These are phyloP conservation scores for Aspergillus flavus DNA, from an alignment of 2,329 filamentous ascomycete species.

Conservation along the genomic window DNA sequence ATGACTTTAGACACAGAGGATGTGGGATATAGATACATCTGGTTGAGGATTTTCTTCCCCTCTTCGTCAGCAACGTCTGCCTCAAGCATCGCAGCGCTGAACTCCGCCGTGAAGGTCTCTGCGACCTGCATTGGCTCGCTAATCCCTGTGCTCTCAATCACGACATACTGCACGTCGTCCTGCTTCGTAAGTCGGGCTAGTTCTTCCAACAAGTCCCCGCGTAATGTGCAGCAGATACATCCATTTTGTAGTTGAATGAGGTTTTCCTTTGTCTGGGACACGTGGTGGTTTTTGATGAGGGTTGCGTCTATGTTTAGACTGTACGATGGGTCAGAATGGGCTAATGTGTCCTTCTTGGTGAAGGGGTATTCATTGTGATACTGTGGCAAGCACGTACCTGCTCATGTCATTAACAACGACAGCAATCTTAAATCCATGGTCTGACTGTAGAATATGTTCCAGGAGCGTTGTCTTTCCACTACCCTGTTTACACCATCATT, in stretches of 20 bases:
- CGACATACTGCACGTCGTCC: conserved; percentile 68
- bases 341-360: neutral
- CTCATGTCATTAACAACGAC: conserved; percentile 76
- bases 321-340: neutral
- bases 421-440: conserved; percentile 69
- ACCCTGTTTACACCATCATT: conserved; percentile 48
- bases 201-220: conserved; percentile 71
- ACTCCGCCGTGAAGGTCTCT: conserved; percentile 67
- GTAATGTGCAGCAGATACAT: conserved; percentile 75
- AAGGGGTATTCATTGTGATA: too few species aligned
- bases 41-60: conserved; percentile 48
- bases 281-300: conserved; percentile 59
- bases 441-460: conserved; percentile 66
- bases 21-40: conserved; percentile 43
- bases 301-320: conserved; percentile 68
- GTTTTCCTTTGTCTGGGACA: conserved; percentile 64
- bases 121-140: conserved; percentile 74
- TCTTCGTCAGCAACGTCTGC: conserved; percentile 51
- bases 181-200: conserved; percentile 66
- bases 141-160: conserved; percentile 72
- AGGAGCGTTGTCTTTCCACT: conserved; percentile 73
- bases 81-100: conserved; percentile 52
- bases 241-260: conserved; percentile 71
- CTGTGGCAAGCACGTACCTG: conserved; percentile 46
- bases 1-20: conserved; percentile 12